Evolutionary conservation across 2,329 filamentous ascomycete genomes (phyloP).

Genomic region (Colletotrichum simmondsii): DNA sequence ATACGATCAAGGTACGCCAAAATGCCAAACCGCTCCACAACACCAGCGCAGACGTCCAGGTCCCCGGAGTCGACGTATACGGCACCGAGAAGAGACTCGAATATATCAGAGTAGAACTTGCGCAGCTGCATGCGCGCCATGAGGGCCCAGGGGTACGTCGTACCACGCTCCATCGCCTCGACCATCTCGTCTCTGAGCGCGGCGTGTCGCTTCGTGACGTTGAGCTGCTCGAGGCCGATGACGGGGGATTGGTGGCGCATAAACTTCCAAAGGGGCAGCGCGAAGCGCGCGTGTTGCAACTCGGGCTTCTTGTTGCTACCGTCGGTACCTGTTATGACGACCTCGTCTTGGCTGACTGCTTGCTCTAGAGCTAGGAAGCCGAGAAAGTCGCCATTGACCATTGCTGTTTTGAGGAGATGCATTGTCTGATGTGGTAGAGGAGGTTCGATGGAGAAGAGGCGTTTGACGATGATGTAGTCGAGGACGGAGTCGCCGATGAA

Average conservation of each 20-base stretch:
- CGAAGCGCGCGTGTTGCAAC: slow-evolving; percentile 25
- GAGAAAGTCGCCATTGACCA: slow-evolving; percentile 85
- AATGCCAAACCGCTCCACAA: slow-evolving; percentile 75
- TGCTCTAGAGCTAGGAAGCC: slow-evolving; percentile 78
- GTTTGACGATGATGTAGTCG: slow-evolving; percentile 77
- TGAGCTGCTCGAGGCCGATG: slow-evolving; percentile 58
- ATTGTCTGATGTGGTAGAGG: slow-evolving; percentile 67
- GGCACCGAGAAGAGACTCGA: slow-evolving; percentile 84
- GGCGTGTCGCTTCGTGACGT: slow-evolving; percentile 56
- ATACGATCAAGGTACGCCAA: slow-evolving; percentile 71
- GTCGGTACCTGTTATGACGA: slow-evolving; percentile 28
- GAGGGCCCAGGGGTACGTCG: slow-evolving; percentile 79
- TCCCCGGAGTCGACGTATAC: slow-evolving; percentile 84
- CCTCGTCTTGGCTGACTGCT: slow-evolving; percentile 39
- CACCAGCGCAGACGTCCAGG: slow-evolving; percentile 65
- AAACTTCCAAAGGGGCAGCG: slow-evolving; percentile 72
- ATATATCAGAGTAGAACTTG: slow-evolving; percentile 86
- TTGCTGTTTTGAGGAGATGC: slow-evolving; percentile 79
- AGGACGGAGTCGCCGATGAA: slow-evolving; percentile 89
- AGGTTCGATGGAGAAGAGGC: slow-evolving; percentile 61
- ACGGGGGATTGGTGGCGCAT: slow-evolving; percentile 68
- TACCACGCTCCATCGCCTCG: slow-evolving; percentile 58
- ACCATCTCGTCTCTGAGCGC: slow-evolving; percentile 60
- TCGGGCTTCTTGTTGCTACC: slow-evolving; percentile 35
- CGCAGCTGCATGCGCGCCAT: slow-evolving; percentile 73